Evolutionary conservation across 495 filamentous ascomycete genomes (phyloP).

Genomic region (Coniosporium apollinis): DNA sequence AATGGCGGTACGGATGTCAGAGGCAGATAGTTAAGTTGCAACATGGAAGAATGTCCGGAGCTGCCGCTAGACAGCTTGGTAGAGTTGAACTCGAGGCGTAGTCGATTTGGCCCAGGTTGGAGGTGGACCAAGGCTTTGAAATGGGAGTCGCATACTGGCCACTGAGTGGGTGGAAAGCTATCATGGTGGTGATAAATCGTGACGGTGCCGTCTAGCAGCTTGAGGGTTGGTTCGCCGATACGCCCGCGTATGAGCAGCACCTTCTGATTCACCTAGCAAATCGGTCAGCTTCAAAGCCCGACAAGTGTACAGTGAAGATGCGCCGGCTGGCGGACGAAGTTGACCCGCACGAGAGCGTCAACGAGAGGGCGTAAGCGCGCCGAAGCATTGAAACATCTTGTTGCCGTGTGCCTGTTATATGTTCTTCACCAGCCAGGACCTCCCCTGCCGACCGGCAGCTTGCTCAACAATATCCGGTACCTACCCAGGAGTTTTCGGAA

Average conservation of each 20-base stretch:
- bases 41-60: conserved; percentile 50
- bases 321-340: too few relatives aligned
- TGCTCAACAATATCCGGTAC: conserved; percentile 7
- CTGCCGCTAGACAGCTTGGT: conserved; percentile 60
- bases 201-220: conserved; percentile 59
- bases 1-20: conserved; percentile 59
- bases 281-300: not conserved
- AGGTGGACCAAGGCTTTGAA: conserved; percentile 84
- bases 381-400: too few relatives aligned
- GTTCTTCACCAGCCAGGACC: too few relatives aligned
- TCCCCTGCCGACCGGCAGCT: too few relatives aligned
- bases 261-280: conserved; percentile 69
- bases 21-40: conserved; percentile 72
- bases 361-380: too few relatives aligned
- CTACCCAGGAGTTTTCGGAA: conserved; percentile 67
- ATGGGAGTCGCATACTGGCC: conserved; percentile 72
- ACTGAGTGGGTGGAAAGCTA: conserved; percentile 57
- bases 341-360: too few relatives aligned
- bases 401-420: too few relatives aligned
- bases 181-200: conserved; percentile 72
- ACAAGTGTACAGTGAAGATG: too few relatives aligned
- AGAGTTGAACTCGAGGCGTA: conserved; percentile 73
- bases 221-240: conserved; percentile 54
- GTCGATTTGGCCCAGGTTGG: conserved; percentile 67
- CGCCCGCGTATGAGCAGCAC: conserved; percentile 65